Evolutionary conservation across 2,329 filamentous ascomycete genomes (phyloP).

Genomic region (Phialophora expanda): DNA sequence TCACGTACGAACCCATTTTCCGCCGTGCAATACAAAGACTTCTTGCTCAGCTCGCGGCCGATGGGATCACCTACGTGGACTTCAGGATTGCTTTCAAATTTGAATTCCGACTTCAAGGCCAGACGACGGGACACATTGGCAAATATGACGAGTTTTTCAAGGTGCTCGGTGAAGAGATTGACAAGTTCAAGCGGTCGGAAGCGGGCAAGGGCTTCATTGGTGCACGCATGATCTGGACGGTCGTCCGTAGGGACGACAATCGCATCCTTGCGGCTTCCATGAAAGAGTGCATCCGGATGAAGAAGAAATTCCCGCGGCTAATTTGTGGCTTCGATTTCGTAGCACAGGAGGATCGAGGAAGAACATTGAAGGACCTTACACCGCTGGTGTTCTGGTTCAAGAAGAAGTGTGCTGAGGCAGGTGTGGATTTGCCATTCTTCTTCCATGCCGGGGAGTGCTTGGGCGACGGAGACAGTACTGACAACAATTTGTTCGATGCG

Average conservation of each 20-base stretch:
- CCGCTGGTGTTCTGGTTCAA: constrained; percentile 94
- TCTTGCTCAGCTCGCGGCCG: constrained; percentile 72
- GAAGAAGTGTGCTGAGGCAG: constrained; percentile 77
- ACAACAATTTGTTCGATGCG: constrained; percentile 87
- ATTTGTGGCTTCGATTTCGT: constrained; percentile 90
- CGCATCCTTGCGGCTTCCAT: constrained; percentile 76
- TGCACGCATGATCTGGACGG: constrained; percentile 83
- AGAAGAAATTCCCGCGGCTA: constrained; percentile 76
- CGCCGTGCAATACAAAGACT: constrained; percentile 74
- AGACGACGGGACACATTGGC: constrained; percentile 53
- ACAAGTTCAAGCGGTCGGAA: constrained; percentile 72
- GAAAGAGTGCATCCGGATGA: constrained; percentile 84
- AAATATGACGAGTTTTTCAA: constrained; percentile 73
- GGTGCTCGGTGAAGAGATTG: constrained; percentile 77
- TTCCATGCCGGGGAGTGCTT: constrained; percentile 93
- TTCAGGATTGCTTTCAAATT: constrained; percentile 76
- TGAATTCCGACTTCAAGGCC: constrained; percentile 69
- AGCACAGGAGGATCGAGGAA: constrained; percentile 81
- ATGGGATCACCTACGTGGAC: constrained; percentile 86
- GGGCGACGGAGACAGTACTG: constrained; percentile 75
- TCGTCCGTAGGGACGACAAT: constrained; percentile 67
- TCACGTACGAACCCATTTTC: constrained; percentile 91
- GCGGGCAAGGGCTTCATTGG: constrained; percentile 83
- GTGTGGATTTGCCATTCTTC: constrained; percentile 87
- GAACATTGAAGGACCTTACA: constrained; percentile 74